Evolutionary conservation across 164 flowering plant genomes (phyloP), one percentile per base, ranked within the genome.

Genomic region (Vitis vinifera): DNA sequence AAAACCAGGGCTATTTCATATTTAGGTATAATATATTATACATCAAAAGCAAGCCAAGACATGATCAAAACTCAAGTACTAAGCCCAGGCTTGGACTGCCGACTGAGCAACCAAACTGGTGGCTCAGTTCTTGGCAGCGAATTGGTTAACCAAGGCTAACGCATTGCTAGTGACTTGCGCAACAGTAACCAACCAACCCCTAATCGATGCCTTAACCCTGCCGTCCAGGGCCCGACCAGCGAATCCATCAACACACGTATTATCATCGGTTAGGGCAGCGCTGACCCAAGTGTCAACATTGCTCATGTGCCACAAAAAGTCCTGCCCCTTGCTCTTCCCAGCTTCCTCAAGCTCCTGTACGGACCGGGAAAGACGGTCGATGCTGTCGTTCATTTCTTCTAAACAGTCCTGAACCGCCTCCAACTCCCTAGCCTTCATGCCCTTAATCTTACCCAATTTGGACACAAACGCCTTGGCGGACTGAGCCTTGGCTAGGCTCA

Each of bases 131-230:
- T 53, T 73, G 0, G 31, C 59, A 6, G 84, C 86, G 62, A 65
- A 81, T 27, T 71, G 73, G 50, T 82, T 82, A 47, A 82, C 70
- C 73, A 86, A 69, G 2, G 85, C 77, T 23, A 86, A 74, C 0
- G 86, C 86, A 75, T 82, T 86, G 58, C 90, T 84, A 37, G 84
- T 82, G 23, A 76, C 79, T 27, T 77, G 83, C 0, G 80, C 73
- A n/a, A 81, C 79, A 62, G 71, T 62, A 3, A 68, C 67, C 1
- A 84, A 50, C 68, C 74, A 68, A 9, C 61, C 68, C 65, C 69
- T 71, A n/a, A 86, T 15, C 2, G 77, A 61, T 11, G 13, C n/a
- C 78, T 82, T 82, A 13, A 86, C 29, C 50, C 57, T 70, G 0
- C 84, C 87, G 15, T 76, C 61, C 74, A 77, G 11, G 23, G 64